Base-by-base conservation (phyloP, 768 basidiomycete species). In the Chalciporus pseudorubinellus region DNA sequence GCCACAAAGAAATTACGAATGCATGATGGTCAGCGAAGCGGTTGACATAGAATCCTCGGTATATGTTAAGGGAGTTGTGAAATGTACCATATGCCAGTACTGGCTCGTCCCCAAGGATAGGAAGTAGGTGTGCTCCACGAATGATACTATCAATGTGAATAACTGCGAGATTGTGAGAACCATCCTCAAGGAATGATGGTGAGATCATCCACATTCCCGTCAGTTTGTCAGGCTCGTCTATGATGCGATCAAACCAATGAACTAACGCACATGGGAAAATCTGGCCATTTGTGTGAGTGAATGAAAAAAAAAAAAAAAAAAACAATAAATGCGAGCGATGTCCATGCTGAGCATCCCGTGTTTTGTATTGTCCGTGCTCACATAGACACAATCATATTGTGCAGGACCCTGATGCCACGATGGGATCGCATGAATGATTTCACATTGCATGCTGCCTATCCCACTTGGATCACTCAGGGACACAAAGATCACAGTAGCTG, bases 151-250 rank as follows among this genome's bases (percentile, higher is more conserved):
- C 50, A 1, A 71, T n/a, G 19, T 70, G 64, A 9, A 72, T n/a
- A n/a, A n/a, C n/a, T n/a, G n/a, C n/a, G n/a, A n/a, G n/a, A n/a
- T n/a, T n/a, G n/a, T n/a, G n/a, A n/a, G n/a, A n/a, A n/a, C n/a
- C n/a, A n/a, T n/a, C n/a, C n/a, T n/a, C n/a, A n/a, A n/a, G n/a
- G n/a, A n/a, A 28, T 28, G 26, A 28, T 4, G 26, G 26, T 28
- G 60, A 2, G 70, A 68, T 57, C 0, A 65, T 50, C 67, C 70
- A 72, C 65, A 71, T 66, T 1, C 67, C 61, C 0, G 57, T 72
- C 21, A 22, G 39, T 2, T 50, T n/a, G 26, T 69, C 61, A 1
- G 70, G 63, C 0, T 34, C 45, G 5, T 67, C 41, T 1, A 24
- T 49, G 5, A 55, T 44, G 4, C 56, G 48, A 19, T 59, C 41